A percentile compares a stretch with the other conserved stretches of the same genome.
Evolutionary conservation across 257 asterid genomes (phyloP).

Genomic region (Scutellaria barbata): DNA sequence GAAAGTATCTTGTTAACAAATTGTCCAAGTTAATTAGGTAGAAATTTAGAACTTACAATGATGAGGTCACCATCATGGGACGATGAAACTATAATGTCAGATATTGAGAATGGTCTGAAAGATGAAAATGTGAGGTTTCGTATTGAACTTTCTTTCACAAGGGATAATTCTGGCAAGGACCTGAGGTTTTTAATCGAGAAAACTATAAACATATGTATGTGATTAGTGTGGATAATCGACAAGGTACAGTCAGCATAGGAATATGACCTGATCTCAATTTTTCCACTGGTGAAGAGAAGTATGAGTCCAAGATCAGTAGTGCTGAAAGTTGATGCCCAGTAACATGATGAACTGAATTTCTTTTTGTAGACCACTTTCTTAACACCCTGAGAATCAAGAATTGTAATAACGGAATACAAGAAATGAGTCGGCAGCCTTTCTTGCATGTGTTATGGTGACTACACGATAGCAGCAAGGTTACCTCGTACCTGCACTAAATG

Average conservation of each 20-base stretch:
- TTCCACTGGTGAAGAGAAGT: slow-evolving; percentile 81
- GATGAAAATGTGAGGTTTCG: slow-evolving; percentile 64
- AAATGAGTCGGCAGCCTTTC: not conserved
- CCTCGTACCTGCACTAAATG: slow-evolving; percentile 73
- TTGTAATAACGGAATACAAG: slow-evolving; percentile 23
- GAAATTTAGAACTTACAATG: slow-evolving; percentile 50
- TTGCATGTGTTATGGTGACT: not conserved
- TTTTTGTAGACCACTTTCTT: slow-evolving; percentile 84
- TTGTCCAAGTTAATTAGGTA: slow-evolving; percentile 1
- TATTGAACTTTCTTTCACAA: slow-evolving; percentile 73
- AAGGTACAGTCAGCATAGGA: slow-evolving; percentile 22
- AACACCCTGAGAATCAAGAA: slow-evolving; percentile 58
- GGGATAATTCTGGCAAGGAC: slow-evolving; percentile 86
- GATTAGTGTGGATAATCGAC: slow-evolving; percentile 2
- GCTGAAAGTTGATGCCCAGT: slow-evolving; percentile 81
- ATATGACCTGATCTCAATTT: slow-evolving; percentile 76
- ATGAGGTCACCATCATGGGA: slow-evolving; percentile 76
- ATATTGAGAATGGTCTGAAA: slow-evolving; percentile 51
- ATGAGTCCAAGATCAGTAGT: slow-evolving; percentile 62
- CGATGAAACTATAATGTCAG: slow-evolving; percentile 58
- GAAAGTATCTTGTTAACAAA: slow-evolving; percentile 2
- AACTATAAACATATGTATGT: not conserved
- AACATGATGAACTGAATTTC: slow-evolving; percentile 78
- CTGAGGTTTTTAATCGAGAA: slow-evolving; percentile 46
- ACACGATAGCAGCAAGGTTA: slow-evolving; percentile 34